Conservation (phyloP, 371 early-diverging fungal species). For the Umbelopsis sp. region DNA sequence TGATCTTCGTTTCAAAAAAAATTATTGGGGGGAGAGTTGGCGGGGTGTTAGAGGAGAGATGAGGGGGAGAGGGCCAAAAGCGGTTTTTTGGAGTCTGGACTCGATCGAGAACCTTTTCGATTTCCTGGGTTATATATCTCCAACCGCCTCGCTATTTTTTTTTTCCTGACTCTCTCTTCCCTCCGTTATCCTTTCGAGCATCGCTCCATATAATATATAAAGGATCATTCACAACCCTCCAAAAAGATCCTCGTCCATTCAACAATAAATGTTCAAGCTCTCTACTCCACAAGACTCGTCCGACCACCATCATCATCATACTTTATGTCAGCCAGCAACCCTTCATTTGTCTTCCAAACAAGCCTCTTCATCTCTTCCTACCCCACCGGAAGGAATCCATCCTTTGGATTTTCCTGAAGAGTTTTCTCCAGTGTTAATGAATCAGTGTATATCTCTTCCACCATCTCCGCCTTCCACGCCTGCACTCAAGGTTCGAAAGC, state of each 20-base stretch:
- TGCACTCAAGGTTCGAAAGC: not conserved
- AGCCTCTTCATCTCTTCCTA: not conserved
- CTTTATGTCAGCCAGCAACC: not conserved
- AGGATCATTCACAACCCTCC: no score
- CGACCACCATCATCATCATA: not conserved
- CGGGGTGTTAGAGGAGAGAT: not conserved
- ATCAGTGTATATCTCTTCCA: not conserved
- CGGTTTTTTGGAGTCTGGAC: constrained; percentile 2
- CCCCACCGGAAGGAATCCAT: not conserved
- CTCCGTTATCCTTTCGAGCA: not conserved
- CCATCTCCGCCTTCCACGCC: constrained; percentile 1
- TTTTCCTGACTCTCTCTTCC: not conserved
- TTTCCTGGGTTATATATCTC: constrained; percentile 15
- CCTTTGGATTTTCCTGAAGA: not conserved
- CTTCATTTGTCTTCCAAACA: no score
- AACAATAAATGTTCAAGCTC: no score
- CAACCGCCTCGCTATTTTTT: not conserved
- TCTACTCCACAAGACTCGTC: no score
- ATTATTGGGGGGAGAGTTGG: not conserved
- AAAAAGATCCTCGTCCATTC: no score
- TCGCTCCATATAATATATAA: no score
- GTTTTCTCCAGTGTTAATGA: not conserved
- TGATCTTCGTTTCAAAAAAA: not conserved
- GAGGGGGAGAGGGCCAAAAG: constrained; percentile 2
- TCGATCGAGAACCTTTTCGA: constrained; percentile 5